Percentiles rank a stretch among this genome's conserved stretches.
These are phyloP conservation scores for Leccinum rimulosum DNA, from an alignment of 768 basidiomycete genomes.

Conservation along the genomic window DNA sequence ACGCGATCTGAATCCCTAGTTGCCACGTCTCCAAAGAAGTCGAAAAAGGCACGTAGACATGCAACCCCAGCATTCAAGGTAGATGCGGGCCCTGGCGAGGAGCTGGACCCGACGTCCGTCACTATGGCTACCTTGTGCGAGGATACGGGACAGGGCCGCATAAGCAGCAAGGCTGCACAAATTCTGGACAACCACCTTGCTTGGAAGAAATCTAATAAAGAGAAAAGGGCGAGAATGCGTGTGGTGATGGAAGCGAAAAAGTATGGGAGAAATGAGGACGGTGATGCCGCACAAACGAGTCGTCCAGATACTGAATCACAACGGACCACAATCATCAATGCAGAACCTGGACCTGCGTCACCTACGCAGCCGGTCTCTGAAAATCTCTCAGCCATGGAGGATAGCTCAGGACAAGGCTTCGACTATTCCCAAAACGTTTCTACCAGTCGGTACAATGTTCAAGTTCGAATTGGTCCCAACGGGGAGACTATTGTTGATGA, in stretches of 20 bases:
- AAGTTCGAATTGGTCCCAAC: slow-evolving; percentile 83
- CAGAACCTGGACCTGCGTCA: slow-evolving; percentile 7
- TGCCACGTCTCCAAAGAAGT: slow-evolving; percentile 31
- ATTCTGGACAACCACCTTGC: slow-evolving; percentile 67
- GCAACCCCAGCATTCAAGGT: slow-evolving; percentile 57
- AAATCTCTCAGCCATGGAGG: slow-evolving; percentile 26
- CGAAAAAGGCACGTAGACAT: slow-evolving; percentile 38
- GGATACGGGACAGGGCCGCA: slow-evolving; percentile 75
- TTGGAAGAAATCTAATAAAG: slow-evolving; percentile 69
- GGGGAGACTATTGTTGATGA: slow-evolving; percentile 88
- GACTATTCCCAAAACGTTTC: slow-evolving; percentile 66
- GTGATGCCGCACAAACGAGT: slow-evolving; percentile 28
- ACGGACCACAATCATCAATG: slow-evolving; percentile 2
- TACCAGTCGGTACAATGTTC: slow-evolving; percentile 75
- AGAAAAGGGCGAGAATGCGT: slow-evolving; percentile 64
- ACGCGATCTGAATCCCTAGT: slow-evolving; percentile 16
- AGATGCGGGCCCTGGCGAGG: slow-evolving; percentile 66
- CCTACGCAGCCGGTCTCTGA: slow-evolving; percentile 19
- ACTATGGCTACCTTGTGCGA: slow-evolving; percentile 80
- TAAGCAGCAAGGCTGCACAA: slow-evolving; percentile 74
- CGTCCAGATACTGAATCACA: slow-evolving; percentile 12
- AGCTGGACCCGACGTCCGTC: slow-evolving; percentile 77
- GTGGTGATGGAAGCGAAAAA: slow-evolving; percentile 69
- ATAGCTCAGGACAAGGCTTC: slow-evolving; percentile 58
- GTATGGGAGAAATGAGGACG: slow-evolving; percentile 59